Evolutionary conservation across 768 basidiomycete species (phyloP).

Genomic region (Leccinum uliginosum): DNA sequence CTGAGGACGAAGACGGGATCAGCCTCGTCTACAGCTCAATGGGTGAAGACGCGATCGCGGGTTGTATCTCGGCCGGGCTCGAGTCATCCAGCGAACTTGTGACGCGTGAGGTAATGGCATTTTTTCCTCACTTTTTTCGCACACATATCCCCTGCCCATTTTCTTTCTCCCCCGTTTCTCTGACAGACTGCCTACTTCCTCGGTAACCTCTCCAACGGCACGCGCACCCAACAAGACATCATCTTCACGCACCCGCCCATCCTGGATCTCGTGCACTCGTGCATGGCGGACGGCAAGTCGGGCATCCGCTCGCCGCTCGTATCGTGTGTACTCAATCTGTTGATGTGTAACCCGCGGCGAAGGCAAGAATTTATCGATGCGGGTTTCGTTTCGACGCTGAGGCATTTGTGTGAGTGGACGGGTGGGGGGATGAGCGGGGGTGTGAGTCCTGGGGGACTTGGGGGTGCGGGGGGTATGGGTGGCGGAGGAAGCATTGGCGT

Average conservation of each 20-base stretch:
- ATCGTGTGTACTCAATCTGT: slow-evolving; percentile 54
- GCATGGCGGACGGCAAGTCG: slow-evolving; percentile 55
- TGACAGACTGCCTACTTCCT: slow-evolving; percentile 54
- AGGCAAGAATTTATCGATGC: slow-evolving; percentile 39
- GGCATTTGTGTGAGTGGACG: slow-evolving; percentile 40
- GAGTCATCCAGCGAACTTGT: slow-evolving; percentile 51
- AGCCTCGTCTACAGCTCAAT: slow-evolving; percentile 55
- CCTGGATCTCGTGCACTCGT: slow-evolving; percentile 49
- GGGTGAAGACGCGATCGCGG: slow-evolving; percentile 42
- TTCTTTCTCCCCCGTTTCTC: neutral
- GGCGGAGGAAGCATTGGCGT: slow-evolving; percentile 4
- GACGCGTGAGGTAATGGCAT: slow-evolving; percentile 42
- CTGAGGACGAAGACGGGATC: slow-evolving; percentile 62
- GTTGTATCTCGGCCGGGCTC: slow-evolving; percentile 45
- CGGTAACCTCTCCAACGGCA: slow-evolving; percentile 67
- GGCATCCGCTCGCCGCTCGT: slow-evolving; percentile 60
- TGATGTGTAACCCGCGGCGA: slow-evolving; percentile 35
- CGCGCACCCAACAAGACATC: slow-evolving; percentile 42
- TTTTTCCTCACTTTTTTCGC: neutral
- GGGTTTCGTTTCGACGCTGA: slow-evolving; percentile 42
- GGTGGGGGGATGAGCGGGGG: slow-evolving; percentile 14
- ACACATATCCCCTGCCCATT: neutral
- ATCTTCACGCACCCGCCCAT: slow-evolving; percentile 51
- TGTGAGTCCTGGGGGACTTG: slow-evolving; percentile 29
- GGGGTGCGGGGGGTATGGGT: slow-evolving; percentile 2